phyloP scores from a whole-genome alignment of 305 asterid species.

The Fraxinus baroniana region DNA sequence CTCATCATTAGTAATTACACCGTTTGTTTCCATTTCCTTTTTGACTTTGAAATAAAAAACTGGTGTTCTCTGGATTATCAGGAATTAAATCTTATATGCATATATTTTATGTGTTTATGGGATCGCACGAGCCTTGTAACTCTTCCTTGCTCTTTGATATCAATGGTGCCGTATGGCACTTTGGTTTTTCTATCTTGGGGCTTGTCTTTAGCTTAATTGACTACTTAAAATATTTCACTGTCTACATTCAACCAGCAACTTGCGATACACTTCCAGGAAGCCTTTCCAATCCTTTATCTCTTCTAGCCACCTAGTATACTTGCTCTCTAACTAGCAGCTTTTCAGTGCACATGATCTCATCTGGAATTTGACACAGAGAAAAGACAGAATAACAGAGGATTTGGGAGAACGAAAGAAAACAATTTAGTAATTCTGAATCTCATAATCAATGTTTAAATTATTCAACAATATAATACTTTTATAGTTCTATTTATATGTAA shows the following conservation, averaged over 20 bases:
- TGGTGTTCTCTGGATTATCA: background rate
- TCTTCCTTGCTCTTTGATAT: conserved; percentile 1
- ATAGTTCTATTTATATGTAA: background rate
- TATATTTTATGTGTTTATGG: background rate
- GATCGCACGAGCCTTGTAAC: background rate
- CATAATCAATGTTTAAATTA: background rate
- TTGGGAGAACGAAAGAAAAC: background rate
- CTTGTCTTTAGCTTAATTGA: background rate
- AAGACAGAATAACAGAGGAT: background rate
- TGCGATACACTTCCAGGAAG: background rate
- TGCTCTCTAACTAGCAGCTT: background rate
- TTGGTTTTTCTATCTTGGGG: background rate
- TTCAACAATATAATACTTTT: background rate
- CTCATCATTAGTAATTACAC: background rate
- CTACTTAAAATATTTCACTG: background rate
- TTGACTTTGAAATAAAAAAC: background rate
- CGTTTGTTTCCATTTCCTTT: background rate
- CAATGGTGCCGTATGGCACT: conserved; percentile 7
- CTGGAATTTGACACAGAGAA: background rate
- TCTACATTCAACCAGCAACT: background rate
- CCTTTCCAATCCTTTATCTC: background rate
- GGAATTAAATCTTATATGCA: background rate
- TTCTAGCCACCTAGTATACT: background rate
- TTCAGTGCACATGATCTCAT: background rate
- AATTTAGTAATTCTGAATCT: background rate